Percentiles rank a stretch among this genome's conserved stretches.
Conservation (phyloP, 2,329 filamentous ascomycete genomes). For the Pseudogymnoascus destructans region DNA sequence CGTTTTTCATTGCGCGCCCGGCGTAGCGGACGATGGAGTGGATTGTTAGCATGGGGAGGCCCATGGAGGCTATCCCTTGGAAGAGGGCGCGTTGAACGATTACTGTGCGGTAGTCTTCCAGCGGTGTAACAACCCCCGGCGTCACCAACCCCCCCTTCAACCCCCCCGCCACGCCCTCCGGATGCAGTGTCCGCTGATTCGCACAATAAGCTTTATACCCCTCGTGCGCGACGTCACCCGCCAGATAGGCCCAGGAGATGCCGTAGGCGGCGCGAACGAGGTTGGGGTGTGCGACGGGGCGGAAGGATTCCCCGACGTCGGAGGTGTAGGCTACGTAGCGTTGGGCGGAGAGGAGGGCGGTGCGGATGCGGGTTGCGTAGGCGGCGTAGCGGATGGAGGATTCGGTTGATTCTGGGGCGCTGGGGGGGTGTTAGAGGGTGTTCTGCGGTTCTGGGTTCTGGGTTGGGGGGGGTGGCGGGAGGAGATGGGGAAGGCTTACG, state of each 20-base stretch:
- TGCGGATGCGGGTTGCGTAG: conserved; percentile 74
- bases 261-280: conserved; percentile 75
- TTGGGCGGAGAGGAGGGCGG: conserved; percentile 79
- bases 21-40: conserved; percentile 87
- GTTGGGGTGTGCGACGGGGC: conserved; percentile 77
- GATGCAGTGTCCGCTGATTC: conserved; percentile 65
- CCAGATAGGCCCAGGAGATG: conserved; percentile 82
- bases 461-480: neutral
- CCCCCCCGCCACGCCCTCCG: conserved; percentile 36
- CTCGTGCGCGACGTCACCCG: conserved; percentile 83
- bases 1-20: conserved; percentile 69
- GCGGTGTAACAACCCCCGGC: conserved; percentile 45
- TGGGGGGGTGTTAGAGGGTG: conserved; percentile 26
- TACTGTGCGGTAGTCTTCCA: conserved; percentile 83
- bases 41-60: conserved; percentile 82
- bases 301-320: conserved; percentile 92
- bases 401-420: conserved; percentile 68
- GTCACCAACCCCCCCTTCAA: conserved; percentile 2
- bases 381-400: conserved; percentile 80
- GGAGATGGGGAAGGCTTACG: conserved; percentile 40
- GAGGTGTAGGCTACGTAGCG: conserved; percentile 95
- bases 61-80: conserved; percentile 86
- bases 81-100: conserved; percentile 88
- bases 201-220: conserved; percentile 89
- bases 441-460: conserved; percentile 10